These are phyloP conservation scores for Microthlaspi erraticum DNA, from an alignment of 345 rosid species.

Conservation along the genomic window DNA sequence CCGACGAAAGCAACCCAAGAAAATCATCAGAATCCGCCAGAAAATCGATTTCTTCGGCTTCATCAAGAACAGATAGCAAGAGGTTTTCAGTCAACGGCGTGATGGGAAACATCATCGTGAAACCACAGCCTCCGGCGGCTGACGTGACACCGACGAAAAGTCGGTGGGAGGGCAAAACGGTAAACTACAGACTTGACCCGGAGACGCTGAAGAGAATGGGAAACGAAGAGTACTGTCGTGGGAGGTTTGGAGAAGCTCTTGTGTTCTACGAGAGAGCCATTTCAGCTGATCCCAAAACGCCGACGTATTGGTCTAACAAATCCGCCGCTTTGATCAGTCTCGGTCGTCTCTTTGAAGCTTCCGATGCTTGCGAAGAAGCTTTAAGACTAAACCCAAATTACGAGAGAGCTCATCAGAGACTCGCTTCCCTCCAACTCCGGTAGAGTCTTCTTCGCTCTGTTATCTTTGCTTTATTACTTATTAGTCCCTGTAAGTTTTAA, in stretches of 20 bases:
- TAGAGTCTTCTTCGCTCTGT: conserved; percentile 25
- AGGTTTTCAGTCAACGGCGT: conserved; percentile 48
- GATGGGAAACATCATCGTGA: conserved; percentile 79
- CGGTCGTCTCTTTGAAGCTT: conserved; percentile 76
- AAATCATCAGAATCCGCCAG: conserved; percentile 49
- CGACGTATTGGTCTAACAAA: conserved; percentile 76
- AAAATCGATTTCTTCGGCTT: conserved; percentile 52
- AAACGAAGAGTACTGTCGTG: conserved; percentile 77
- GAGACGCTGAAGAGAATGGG: conserved; percentile 74
- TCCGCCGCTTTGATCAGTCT: conserved; percentile 87
- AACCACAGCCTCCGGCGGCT: conserved; percentile 46
- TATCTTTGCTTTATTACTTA: background rate
- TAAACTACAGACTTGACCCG: conserved; percentile 52
- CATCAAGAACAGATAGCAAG: conserved; percentile 40
- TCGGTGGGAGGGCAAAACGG: conserved; percentile 33
- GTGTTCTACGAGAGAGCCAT: conserved; percentile 76
- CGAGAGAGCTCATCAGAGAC: conserved; percentile 71
- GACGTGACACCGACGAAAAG: conserved; percentile 41
- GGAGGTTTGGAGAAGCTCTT: conserved; percentile 77
- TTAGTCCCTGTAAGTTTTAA: background rate
- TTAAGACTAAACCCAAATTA: conserved; percentile 67
- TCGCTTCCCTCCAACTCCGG: conserved; percentile 67
- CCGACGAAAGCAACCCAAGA: conserved; percentile 37
- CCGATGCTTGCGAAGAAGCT: conserved; percentile 76
- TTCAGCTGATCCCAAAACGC: conserved; percentile 63